A percentile compares a stretch with the other conserved stretches of the same genome.
Evolutionary conservation across 2,329 filamentous ascomycete genomes (phyloP).

Genomic region (Mollisiaceae sp.): DNA sequence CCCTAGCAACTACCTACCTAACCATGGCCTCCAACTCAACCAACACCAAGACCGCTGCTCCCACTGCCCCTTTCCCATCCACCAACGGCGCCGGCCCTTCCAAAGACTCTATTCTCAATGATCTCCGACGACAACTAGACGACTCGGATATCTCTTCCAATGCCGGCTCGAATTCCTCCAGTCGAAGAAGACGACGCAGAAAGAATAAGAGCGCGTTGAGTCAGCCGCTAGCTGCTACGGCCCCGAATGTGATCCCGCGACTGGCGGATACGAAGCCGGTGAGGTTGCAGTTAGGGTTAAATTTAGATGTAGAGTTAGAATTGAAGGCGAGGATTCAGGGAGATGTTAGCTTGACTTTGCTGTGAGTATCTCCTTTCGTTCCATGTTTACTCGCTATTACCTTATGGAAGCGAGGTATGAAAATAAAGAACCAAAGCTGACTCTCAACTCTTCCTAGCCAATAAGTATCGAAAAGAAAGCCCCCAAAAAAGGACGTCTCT

Average conservation of each 20-base stretch:
- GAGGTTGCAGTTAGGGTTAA: conserved; percentile 25
- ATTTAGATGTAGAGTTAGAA: conserved; percentile 28
- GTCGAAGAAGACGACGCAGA: conserved; percentile 13
- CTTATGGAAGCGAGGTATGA: neutral
- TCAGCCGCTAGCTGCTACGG: neutral
- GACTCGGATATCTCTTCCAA: conserved; percentile 29
- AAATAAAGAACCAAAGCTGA: conserved; percentile 10
- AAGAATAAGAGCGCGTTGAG: conserved; percentile 8
- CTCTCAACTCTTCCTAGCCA: conserved; percentile 16
- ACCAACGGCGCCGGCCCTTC: conserved; percentile 1
- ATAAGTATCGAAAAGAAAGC: conserved; percentile 26
- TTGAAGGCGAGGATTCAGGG: conserved; percentile 28
- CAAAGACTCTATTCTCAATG: conserved; percentile 19
- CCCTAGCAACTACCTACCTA: neutral
- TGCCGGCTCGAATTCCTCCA: conserved; percentile 18
- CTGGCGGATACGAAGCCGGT: conserved; percentile 21
- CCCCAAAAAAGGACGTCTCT: neutral
- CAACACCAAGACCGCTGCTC: conserved; percentile 12
- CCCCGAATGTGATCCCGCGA: neutral
- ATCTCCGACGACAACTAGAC: conserved; percentile 17
- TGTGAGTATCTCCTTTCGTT: conserved; percentile 17
- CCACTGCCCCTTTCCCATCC: neutral
- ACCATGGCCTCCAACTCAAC: conserved; percentile 11
- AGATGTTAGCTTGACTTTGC: conserved; percentile 24
- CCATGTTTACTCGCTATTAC: neutral